phyloP scores from a whole-genome alignment of 2,329 filamentous ascomycete genomes.

The Stachybotrys elegans region DNA sequence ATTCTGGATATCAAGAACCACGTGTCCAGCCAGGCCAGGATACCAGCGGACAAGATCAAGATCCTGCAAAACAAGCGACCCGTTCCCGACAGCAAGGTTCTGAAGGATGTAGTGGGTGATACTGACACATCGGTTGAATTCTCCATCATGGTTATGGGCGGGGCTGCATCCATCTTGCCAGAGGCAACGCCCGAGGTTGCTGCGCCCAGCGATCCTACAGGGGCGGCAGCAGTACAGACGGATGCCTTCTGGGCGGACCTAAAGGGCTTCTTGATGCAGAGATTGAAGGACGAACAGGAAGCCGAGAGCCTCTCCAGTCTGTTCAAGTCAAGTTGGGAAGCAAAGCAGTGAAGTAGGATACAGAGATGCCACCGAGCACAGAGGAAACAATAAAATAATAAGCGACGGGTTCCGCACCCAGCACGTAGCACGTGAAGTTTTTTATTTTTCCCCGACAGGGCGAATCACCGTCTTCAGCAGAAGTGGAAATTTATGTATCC shows the following conservation, averaged over 20 bases:
- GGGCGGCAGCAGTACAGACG: conserved; percentile 58
- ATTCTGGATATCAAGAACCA: conserved; percentile 72
- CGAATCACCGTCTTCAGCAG: conserved; percentile 23
- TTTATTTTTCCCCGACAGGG: conserved; percentile 22
- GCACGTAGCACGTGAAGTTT: conserved; percentile 21
- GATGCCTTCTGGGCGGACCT: conserved; percentile 85
- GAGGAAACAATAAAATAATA: too few relatives aligned
- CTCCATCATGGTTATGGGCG: conserved; percentile 82
- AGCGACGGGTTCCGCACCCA: conserved; percentile 18
- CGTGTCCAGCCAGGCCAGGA: conserved; percentile 58
- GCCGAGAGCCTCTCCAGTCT: conserved; percentile 59
- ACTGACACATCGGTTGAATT: conserved; percentile 58
- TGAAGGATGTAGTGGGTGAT: conserved; percentile 65
- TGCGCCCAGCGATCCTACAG: conserved; percentile 25
- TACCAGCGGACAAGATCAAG: conserved; percentile 75
- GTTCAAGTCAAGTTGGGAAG: conserved; percentile 70
- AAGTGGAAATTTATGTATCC: conserved; percentile 21
- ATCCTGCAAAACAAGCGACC: conserved; percentile 86
- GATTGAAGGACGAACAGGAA: conserved; percentile 64
- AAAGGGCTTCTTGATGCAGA: conserved; percentile 71
- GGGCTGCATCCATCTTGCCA: conserved; percentile 43
- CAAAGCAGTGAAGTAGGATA: conserved; percentile 20
- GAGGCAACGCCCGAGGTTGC: conserved; percentile 30
- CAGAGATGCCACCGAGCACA: too few relatives aligned
- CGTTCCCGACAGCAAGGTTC: conserved; percentile 67